These are phyloP conservation scores for Adansonia gregorii DNA, from an alignment of 441 rosid species.

Conservation along the genomic window DNA sequence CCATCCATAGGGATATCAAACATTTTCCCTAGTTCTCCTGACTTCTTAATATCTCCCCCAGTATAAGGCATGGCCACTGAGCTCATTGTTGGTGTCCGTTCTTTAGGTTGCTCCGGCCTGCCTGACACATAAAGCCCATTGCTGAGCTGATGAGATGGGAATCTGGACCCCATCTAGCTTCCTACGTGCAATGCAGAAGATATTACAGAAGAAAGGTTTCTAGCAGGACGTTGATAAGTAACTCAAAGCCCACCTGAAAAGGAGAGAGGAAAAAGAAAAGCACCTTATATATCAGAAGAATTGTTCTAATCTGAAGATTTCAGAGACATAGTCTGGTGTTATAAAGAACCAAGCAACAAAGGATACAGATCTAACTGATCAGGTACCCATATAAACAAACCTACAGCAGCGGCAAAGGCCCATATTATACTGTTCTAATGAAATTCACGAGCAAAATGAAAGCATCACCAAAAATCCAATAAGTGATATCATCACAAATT, in stretches of 20 bases:
- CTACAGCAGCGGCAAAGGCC: neutral
- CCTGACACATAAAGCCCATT: slow-evolving; percentile 98
- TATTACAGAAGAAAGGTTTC: slow-evolving; percentile 27
- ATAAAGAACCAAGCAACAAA: slow-evolving; percentile 9
- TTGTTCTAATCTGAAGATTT: neutral
- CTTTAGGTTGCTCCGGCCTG: slow-evolving; percentile 94
- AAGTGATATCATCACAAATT: neutral
- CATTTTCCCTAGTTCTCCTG: slow-evolving; percentile 96
- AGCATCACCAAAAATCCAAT: slow-evolving; percentile 12
- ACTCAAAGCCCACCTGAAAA: slow-evolving; percentile 41
- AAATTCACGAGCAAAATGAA: neutral
- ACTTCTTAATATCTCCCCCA: slow-evolving; percentile 91
- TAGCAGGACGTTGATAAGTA: slow-evolving; percentile 21
- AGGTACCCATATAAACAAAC: neutral
- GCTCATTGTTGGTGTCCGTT: slow-evolving; percentile 90
- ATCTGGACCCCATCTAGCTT: slow-evolving; percentile 80
- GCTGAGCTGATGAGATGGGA: slow-evolving; percentile 95
- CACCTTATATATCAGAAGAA: slow-evolving; percentile 14
- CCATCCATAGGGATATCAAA: slow-evolving; percentile 80
- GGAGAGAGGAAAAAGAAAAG: neutral
- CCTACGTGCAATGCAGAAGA: slow-evolving; percentile 33
- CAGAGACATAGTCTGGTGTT: neutral
- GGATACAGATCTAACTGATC: neutral
- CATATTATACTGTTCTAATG: neutral
- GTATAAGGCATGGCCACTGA: slow-evolving; percentile 95